Conservation (phyloP, 768 basidiomycete genomes). For the Tylopilus cervinicoccineus region DNA sequence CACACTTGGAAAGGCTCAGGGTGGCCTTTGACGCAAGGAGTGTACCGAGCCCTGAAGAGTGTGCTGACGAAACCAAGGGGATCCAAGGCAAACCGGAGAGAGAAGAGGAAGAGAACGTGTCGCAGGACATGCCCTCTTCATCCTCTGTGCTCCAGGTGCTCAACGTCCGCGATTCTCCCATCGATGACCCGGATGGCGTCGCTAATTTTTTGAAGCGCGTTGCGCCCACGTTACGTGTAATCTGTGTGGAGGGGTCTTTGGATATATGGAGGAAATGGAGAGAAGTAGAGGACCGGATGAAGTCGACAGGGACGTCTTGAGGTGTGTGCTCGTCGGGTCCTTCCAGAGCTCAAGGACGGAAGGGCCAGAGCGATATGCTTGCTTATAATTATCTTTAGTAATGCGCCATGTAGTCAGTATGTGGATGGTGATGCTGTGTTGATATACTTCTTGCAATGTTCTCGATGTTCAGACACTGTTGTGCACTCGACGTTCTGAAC, state of each 20-base stretch:
- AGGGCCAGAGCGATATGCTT: neutral
- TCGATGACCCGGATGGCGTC: slow-evolving; percentile 22
- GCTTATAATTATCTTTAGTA: neutral
- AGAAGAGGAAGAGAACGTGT: neutral
- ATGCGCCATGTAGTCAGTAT: neutral
- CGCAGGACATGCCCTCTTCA: neutral
- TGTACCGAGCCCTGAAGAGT: neutral
- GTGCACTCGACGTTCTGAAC: neutral
- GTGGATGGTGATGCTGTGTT: neutral
- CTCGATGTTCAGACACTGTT: neutral
- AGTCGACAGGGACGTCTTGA: slow-evolving; percentile 4
- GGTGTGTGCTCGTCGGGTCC: neutral
- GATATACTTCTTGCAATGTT: neutral
- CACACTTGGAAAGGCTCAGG: slow-evolving; percentile 14
- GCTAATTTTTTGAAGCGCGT: slow-evolving; percentile 23
- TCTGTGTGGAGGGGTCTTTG: slow-evolving; percentile 24
- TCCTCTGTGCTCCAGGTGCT: slow-evolving; percentile 19
- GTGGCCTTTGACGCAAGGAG: slow-evolving; percentile 26
- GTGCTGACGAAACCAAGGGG: neutral
- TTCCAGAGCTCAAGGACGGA: neutral
- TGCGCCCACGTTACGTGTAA: slow-evolving; percentile 22
- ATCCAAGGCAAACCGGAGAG: neutral
- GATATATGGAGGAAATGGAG: slow-evolving; percentile 30
- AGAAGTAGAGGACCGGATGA: slow-evolving; percentile 24
- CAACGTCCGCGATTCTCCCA: slow-evolving; percentile 27